Evolutionary conservation across 805 yeast genomes (phyloP).

Genomic region (Diddensiella transvaalensis): DNA sequence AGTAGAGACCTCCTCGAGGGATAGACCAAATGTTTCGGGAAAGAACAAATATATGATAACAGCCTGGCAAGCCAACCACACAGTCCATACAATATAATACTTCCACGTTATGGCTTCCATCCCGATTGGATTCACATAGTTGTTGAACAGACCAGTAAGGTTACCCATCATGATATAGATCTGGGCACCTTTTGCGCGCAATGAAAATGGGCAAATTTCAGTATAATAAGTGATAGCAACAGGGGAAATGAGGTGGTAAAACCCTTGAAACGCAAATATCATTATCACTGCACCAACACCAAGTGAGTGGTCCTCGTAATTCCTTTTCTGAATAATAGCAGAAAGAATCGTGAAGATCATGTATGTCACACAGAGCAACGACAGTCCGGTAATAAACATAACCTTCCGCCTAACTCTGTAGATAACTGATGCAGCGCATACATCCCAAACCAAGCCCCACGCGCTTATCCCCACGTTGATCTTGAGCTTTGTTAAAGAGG

Average conservation of each 20-base stretch:
- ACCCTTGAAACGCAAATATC: constrained; percentile 38
- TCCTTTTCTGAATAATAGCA: constrained; percentile 42
- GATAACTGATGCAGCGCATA: constrained; percentile 5
- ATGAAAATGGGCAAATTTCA: constrained; percentile 23
- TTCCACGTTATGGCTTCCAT: constrained; percentile 42
- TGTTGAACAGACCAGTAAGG: constrained; percentile 17
- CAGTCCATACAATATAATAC: constrained; percentile 39
- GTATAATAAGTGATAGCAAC: constrained; percentile 11
- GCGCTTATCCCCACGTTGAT: constrained; percentile 14
- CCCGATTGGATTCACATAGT: constrained; percentile 39
- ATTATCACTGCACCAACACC: constrained; percentile 48
- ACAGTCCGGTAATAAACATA: constrained; percentile 5
- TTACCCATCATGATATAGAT: constrained; percentile 21
- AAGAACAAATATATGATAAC: constrained; percentile 33
- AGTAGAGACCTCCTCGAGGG: constrained; percentile 42
- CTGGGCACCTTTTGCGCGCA: constrained; percentile 41
- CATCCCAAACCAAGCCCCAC: constrained; percentile 1
- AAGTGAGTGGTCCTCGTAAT: constrained; percentile 38
- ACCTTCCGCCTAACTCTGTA: neutral
- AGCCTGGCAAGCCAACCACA: constrained; percentile 28
- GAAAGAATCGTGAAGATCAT: constrained; percentile 43
- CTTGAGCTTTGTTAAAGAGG: constrained; percentile 8
- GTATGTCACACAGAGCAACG: constrained; percentile 4
- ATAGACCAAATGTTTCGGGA: constrained; percentile 42
- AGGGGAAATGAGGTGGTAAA: constrained; percentile 6